Evolutionary conservation across 371 early-diverging fungal species (phyloP).

Genomic region (Mortierella sp.): DNA sequence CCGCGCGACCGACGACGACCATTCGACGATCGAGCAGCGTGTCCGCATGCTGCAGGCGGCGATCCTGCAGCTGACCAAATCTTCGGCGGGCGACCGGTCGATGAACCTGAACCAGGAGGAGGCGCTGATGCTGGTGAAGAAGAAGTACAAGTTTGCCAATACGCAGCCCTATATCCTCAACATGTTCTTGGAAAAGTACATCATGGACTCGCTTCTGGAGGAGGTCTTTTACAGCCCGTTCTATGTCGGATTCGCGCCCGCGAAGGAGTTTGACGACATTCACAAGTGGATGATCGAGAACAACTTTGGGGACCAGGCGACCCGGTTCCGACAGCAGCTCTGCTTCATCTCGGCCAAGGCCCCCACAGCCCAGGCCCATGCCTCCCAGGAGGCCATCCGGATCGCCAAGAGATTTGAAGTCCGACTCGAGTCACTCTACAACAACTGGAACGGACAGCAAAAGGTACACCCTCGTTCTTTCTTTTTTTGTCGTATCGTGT

Average conservation of each 20-base stretch:
- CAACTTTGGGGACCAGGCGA: conserved; percentile 47
- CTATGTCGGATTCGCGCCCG: conserved; percentile 40
- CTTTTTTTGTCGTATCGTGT: background rate
- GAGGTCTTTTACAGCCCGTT: conserved; percentile 47
- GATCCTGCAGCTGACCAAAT: conserved; percentile 54
- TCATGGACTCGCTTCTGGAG: conserved; percentile 52
- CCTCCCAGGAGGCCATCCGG: conserved; percentile 28
- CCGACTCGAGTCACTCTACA: conserved; percentile 41
- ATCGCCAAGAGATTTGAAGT: conserved; percentile 41
- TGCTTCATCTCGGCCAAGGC: conserved; percentile 54
- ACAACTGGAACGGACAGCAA: conserved; percentile 53
- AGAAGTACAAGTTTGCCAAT: conserved; percentile 50
- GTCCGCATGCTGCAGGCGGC: conserved; percentile 52
- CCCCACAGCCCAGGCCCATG: conserved; percentile 30
- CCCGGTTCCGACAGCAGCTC: conserved; percentile 54
- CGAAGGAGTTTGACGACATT: conserved; percentile 30
- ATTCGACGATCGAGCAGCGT: conserved; percentile 53
- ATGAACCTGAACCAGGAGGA: conserved; percentile 45
- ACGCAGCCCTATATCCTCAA: conserved; percentile 55
- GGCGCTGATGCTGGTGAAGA: conserved; percentile 44
- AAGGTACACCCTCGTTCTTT: conserved; percentile 23
- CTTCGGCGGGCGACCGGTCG: conserved; percentile 48
- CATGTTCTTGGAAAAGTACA: conserved; percentile 56
- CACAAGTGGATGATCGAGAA: conserved; percentile 49
- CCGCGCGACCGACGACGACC: conserved; percentile 56